These are phyloP conservation scores for Aspergillus brasiliensis DNA, from an alignment of 2,329 filamentous ascomycete species.

Conservation along the genomic window DNA sequence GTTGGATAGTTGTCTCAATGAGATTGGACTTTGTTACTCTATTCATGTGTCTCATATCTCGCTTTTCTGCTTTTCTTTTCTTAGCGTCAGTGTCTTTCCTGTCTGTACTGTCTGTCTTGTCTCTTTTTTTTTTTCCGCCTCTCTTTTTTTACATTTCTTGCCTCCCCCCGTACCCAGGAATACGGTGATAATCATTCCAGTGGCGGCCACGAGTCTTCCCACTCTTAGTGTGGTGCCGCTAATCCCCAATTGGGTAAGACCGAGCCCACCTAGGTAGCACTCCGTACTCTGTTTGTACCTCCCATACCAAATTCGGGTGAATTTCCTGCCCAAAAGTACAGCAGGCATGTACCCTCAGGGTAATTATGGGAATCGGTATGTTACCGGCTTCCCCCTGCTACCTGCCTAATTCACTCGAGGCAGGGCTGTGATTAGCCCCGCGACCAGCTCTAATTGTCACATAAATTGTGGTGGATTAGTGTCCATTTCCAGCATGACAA, in stretches of 20 bases:
- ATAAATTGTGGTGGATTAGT: conserved; percentile 5
- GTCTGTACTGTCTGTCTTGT: not conserved
- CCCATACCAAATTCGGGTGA: conserved; percentile 14
- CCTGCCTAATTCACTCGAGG: not conserved
- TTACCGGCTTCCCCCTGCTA: not conserved
- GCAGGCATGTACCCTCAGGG: conserved; percentile 6
- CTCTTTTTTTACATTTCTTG: not conserved
- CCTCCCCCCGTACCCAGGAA: conserved; percentile 9
- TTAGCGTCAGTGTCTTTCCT: not conserved
- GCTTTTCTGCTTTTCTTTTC: no score
- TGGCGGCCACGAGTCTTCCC: conserved; percentile 29
- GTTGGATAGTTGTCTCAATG: no score
- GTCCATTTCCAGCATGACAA: not conserved
- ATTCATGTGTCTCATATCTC: no score
- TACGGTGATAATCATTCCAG: conserved; percentile 19
- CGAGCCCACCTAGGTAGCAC: conserved; percentile 7
- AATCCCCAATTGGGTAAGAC: conserved; percentile 8
- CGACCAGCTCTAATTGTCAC: not conserved
- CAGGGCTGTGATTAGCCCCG: not conserved
- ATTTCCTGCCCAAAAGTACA: conserved; percentile 17
- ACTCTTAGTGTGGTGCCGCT: conserved; percentile 18
- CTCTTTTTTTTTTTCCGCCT: not conserved
- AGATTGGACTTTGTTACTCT: no score
- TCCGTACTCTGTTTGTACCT: conserved; percentile 12
- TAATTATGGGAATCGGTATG: not conserved